A percentile compares a stretch with the other conserved stretches of the same genome.
These are phyloP conservation scores for Acephala macrosclerotiorum DNA, from an alignment of 2,329 filamentous ascomycete genomes.

Conservation along the genomic window DNA sequence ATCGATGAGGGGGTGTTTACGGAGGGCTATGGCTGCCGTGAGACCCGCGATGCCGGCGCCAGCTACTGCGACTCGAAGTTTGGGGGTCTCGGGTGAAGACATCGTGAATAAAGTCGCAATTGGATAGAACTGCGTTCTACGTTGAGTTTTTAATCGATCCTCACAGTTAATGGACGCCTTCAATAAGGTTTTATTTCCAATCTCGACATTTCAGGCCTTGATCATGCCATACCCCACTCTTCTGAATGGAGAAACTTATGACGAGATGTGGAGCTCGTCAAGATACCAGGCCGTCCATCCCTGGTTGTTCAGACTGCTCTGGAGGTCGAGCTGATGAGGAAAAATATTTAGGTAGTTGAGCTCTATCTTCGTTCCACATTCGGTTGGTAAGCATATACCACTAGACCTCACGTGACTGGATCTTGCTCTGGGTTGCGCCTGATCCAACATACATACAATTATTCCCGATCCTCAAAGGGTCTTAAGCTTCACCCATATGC, in stretches of 20 bases:
- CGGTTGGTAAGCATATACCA: no score
- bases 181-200: background rate
- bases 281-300: background rate
- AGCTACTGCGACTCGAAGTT: conserved; percentile 40
- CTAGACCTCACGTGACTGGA: no score
- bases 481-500: no score
- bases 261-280: background rate
- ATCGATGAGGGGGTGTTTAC: conserved; percentile 40
- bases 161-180: background rate
- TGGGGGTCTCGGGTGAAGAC: background rate
- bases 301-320: background rate
- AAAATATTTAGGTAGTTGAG: no score
- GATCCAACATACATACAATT: no score
- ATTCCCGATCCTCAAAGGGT: no score
- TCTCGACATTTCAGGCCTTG: background rate
- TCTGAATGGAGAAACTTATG: background rate
- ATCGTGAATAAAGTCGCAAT: background rate
- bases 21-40: conserved; percentile 45
- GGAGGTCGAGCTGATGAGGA: no score
- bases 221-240: conserved; percentile 5
- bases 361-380: no score
- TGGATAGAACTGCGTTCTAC: background rate
- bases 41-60: conserved; percentile 50
- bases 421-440: no score
- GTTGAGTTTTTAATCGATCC: background rate